A percentile compares a stretch with the other conserved stretches of the same genome.
Evolutionary conservation across 2,329 filamentous ascomycete genomes (phyloP).

Genomic region (Phoma sp.): DNA sequence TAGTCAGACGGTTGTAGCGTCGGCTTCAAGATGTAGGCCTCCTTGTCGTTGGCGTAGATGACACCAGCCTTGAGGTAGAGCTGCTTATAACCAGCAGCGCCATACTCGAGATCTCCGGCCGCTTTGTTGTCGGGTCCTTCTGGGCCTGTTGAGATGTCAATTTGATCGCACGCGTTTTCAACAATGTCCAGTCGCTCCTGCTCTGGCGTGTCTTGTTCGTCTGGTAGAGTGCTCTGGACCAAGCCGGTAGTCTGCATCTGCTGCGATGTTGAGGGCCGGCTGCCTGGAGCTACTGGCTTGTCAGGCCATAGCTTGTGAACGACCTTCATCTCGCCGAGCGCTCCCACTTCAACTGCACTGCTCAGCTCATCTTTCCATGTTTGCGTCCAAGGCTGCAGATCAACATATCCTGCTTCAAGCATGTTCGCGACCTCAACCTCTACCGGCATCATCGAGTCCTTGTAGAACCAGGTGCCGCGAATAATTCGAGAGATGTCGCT

Average conservation of each 20-base stretch:
- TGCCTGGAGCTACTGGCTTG: slow-evolving; percentile 60
- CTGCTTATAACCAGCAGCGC: slow-evolving; percentile 57
- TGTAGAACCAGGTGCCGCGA: slow-evolving; percentile 96
- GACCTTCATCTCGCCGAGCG: slow-evolving; percentile 89
- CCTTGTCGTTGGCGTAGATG: slow-evolving; percentile 78
- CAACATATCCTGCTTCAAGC: slow-evolving; percentile 86
- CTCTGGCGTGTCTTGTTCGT: slow-evolving; percentile 51
- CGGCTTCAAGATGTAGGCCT: slow-evolving; percentile 86
- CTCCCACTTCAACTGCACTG: slow-evolving; percentile 88
- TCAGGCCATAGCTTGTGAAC: slow-evolving; percentile 82
- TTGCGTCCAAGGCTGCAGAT: slow-evolving; percentile 85
- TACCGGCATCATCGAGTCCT: slow-evolving; percentile 90
- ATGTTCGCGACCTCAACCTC: slow-evolving; percentile 87
- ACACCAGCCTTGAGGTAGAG: slow-evolving; percentile 79
- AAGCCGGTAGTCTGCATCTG: slow-evolving; percentile 37
- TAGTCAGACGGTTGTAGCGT: slow-evolving; percentile 84
- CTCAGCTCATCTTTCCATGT: slow-evolving; percentile 92
- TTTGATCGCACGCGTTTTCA: slow-evolving; percentile 55
- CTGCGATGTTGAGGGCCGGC: slow-evolving; percentile 51
- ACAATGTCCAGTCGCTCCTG: slow-evolving; percentile 52
- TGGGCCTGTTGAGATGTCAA: slow-evolving; percentile 56
- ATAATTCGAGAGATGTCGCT: slow-evolving; percentile 85
- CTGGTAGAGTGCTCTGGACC: slow-evolving; percentile 42
- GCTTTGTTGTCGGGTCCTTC: slow-evolving; percentile 57
- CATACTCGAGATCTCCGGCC: slow-evolving; percentile 50